Evolutionary conservation across 2,329 filamentous ascomycete species (phyloP), one percentile per base, ranked within the genome.

Genomic region (Talaromyces sp.): DNA sequence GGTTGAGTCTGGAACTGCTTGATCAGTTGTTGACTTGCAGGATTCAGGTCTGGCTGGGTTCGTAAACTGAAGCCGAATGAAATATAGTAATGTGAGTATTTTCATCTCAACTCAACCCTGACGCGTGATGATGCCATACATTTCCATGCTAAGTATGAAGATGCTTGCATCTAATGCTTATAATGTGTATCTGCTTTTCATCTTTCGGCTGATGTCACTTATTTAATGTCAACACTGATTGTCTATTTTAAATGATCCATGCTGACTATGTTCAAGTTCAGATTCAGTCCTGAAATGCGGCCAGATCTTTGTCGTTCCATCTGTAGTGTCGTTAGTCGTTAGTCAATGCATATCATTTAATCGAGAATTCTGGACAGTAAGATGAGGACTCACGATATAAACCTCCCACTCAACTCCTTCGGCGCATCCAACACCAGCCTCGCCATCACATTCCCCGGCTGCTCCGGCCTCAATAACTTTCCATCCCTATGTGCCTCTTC

Each of bases 391-490:
- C 66, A 72, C 71, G 68, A 65, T 41, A 94, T 75, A 69, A 89
- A 91, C 66, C 85, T 85, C 28, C 94, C 94, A 67, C 82, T 92
- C 63, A 97, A 73, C 17, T 85, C 82, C 56, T 76, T 82, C 3
- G 82, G 79, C 5, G 85, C 89, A 48, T 81, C 78, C 15, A 89
- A 71, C 0, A 86, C 87, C 62, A 97, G 78, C 66, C 84, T 88
- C 2, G 91, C 92, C 73, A 97, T 93, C 11, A 97, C 90, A 72
- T 86, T 78, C 0, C 91, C 93, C 0, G 93, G 89, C 73, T 91
- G 87, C 66, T 96, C 90, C 0, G 92, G 90, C 73, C 82, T 85
- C 62, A 97, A 77, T 52, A 97, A 75, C 52, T 82, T 82, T 13
- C 91, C 91, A 5, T 82, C 80, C 63, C 85, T 81, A 69, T 91